A percentile compares a stretch with the other conserved stretches of the same genome.
Evolutionary conservation across 2,329 filamentous ascomycete species (phyloP).

Genomic region (Arachnomyces sp.): DNA sequence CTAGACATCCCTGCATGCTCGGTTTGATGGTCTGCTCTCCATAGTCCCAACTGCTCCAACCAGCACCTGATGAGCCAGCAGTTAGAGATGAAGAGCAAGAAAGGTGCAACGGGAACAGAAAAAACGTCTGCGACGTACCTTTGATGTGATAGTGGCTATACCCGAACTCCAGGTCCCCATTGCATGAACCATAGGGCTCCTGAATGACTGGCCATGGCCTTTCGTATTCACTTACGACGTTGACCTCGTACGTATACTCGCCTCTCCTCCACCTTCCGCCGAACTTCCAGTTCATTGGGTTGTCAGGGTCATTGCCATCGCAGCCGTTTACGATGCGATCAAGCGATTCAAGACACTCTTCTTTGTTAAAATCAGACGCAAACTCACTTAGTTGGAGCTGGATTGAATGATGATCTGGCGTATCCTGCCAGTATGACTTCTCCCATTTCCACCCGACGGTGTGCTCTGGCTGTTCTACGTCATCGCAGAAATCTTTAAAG

Average conservation of each 20-base stretch:
- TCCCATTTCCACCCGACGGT: slow-evolving; percentile 14
- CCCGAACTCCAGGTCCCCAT: slow-evolving; percentile 15
- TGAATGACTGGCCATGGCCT: slow-evolving; percentile 19
- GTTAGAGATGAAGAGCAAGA: too few species aligned
- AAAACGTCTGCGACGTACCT: too few species aligned
- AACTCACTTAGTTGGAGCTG: too few species aligned
- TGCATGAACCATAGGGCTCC: slow-evolving; percentile 14
- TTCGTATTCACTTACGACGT: slow-evolving; percentile 11
- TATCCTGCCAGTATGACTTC: slow-evolving; percentile 18
- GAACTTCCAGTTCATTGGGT: slow-evolving; percentile 26
- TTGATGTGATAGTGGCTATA: slow-evolving; percentile 15
- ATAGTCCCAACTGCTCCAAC: slow-evolving; percentile 19
- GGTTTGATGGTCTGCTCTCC: slow-evolving; percentile 18
- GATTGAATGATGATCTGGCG: too few species aligned
- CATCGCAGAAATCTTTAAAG: slow-evolving; percentile 23
- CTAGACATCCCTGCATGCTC: slow-evolving; percentile 14
- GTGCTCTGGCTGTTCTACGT: slow-evolving; percentile 11
- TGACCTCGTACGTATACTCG: slow-evolving; percentile 19
- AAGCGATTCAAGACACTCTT: slow-evolving; percentile 10
- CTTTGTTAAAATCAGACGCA: slow-evolving; percentile 9
- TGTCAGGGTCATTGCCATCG: slow-evolving; percentile 18
- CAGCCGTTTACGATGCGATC: slow-evolving; percentile 21
- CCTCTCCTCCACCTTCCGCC: slow-evolving; percentile 19
- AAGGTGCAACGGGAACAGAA: too few species aligned
- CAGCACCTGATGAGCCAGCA: slow-evolving; percentile 11